Conservation (phyloP, 257 asterid genomes). For the Solanum ossicruentum region DNA sequence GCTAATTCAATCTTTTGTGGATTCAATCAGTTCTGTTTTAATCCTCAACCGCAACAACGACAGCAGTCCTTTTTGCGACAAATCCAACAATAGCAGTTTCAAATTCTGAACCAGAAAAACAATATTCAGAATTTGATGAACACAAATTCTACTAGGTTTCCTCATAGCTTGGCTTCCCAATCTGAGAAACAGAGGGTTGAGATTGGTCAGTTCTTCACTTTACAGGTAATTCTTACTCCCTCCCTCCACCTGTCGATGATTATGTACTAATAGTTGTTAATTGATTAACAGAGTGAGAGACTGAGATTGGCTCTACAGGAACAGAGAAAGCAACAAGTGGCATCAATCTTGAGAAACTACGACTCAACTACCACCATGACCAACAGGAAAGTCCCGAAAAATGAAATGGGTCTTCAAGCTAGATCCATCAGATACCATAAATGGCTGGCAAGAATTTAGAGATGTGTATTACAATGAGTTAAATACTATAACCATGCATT, state of each 20-base stretch:
- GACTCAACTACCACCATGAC: constrained; percentile 23
- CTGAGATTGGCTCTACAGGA: constrained; percentile 40
- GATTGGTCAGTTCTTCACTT: constrained; percentile 33
- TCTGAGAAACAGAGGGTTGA: constrained; percentile 31
- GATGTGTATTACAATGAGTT: too few species aligned
- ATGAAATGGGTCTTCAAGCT: too few species aligned
- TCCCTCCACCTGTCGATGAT: neutral
- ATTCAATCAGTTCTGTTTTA: constrained; percentile 8
- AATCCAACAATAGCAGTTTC: constrained; percentile 18
- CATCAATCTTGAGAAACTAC: constrained; percentile 19
- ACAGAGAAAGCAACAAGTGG: constrained; percentile 30
- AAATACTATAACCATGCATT: too few species aligned
- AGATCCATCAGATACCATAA: too few species aligned
- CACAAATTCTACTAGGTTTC: neutral
- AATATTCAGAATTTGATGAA: neutral
- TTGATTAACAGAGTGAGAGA: constrained; percentile 42
- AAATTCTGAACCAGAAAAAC: constrained; percentile 5
- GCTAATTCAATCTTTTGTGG: constrained; percentile 3
- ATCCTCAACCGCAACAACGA: neutral
- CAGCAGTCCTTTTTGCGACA: neutral
- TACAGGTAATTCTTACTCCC: constrained; percentile 30
- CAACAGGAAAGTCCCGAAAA: too few species aligned
- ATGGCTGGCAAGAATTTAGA: too few species aligned
- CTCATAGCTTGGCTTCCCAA: constrained; percentile 15
- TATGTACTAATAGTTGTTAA: neutral